Evolutionary conservation across 768 basidiomycete genomes (phyloP), one percentile per base, ranked within the genome.

Genomic region (Termitomyces sp.): DNA sequence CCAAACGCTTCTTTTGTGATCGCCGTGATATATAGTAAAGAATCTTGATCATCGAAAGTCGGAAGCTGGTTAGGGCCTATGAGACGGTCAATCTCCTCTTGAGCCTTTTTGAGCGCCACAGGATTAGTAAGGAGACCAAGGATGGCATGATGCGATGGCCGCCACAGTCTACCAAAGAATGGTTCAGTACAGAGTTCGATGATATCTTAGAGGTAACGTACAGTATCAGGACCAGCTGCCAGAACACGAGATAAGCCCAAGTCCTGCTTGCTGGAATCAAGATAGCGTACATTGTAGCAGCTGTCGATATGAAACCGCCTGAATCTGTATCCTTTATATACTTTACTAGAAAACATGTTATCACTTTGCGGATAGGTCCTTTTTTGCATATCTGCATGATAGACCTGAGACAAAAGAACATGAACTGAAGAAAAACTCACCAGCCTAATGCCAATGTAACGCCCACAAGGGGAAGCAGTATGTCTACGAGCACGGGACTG

Each of bases 1-100:
- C 75, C 54, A 48, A 74, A 43, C 16, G 63, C 59, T 53, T 76
- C 75, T 23, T 66, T 64, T 6, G 72, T 31, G 3, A 74, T 52
- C 0, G 72, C 73, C 7, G 63, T 65, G 12, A 73, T 57, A 42
- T 73, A 75, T 0, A 71, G 70, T 31, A 74, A 42, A 3, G 57
- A 60, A 1, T 33, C 29, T 13, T 63, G 45, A 29, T 75, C 70
- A 4, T 58, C 63, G 39, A 72, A 69, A 7, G 58, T 57, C 4
- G 74, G 74, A 7, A 73, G 63, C 12, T 64, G 61, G 29, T 54
- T 58, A 5, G 22, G 43, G 10, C 68, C 68, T 7, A 74, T 53
- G 7, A 71, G 64, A 4, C 44, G 35, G 41, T 73, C 70, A 6
- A 74, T 60, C 32, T 73, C 71, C 1, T 57, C 56, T 23, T 73